phyloP scores from a whole-genome alignment of 2,329 filamentous ascomycete species.

The Purpureocillium lavendulum region DNA sequence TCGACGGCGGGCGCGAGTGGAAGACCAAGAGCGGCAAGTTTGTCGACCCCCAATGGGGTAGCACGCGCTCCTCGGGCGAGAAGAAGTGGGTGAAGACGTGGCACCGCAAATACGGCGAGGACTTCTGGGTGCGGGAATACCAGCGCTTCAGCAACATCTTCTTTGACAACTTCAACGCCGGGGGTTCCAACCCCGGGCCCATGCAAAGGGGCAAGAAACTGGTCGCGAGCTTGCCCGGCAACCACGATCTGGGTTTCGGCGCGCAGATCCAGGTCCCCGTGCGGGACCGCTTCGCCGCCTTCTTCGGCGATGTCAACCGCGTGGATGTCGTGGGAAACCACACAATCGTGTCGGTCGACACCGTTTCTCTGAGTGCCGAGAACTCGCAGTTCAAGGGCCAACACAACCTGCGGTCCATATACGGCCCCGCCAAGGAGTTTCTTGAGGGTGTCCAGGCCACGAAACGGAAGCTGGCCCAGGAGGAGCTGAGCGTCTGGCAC shows the following conservation, averaged over 20 bases:
- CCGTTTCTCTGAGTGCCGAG: slow-evolving; percentile 74
- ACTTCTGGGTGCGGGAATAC: slow-evolving; percentile 84
- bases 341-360: slow-evolving; percentile 86
- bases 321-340: slow-evolving; percentile 92
- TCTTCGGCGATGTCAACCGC: slow-evolving; percentile 85
- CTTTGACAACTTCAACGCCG: slow-evolving; percentile 57
- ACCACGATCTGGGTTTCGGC: slow-evolving; percentile 91
- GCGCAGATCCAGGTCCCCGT: slow-evolving; percentile 74
- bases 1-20: slow-evolving; percentile 96
- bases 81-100: slow-evolving; percentile 52
- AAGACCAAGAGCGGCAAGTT: slow-evolving; percentile 57
- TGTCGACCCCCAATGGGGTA: slow-evolving; percentile 50
- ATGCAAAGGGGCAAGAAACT: slow-evolving; percentile 66
- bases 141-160: slow-evolving; percentile 81
- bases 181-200: slow-evolving; percentile 41
- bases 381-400: slow-evolving; percentile 41
- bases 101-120: slow-evolving; percentile 67
- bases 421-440: slow-evolving; percentile 69
- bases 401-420: slow-evolving; percentile 54
- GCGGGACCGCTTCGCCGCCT: slow-evolving; percentile 74
- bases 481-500: slow-evolving; percentile 58
- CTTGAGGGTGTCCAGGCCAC: slow-evolving; percentile 55
- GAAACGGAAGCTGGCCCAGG: slow-evolving; percentile 60
- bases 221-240: slow-evolving; percentile 80
- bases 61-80: slow-evolving; percentile 41